Conservation (phyloP, 768 basidiomycete species). For the Pluteus cervinus region DNA sequence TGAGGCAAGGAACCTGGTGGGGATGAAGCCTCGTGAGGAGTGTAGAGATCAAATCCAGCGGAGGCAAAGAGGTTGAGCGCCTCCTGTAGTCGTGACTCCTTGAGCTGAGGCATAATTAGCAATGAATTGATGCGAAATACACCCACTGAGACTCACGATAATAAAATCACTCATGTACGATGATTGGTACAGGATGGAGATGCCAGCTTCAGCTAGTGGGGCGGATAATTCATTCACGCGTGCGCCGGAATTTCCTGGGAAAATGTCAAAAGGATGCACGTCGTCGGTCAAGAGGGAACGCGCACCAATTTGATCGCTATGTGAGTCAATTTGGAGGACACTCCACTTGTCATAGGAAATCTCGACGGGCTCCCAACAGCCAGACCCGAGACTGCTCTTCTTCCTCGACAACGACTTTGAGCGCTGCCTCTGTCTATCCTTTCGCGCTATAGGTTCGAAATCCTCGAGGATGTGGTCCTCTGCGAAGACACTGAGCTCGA, state of each 20-base stretch:
- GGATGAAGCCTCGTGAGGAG: constrained; percentile 22
- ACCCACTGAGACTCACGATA: constrained; percentile 41
- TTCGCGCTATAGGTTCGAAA: constrained; percentile 56
- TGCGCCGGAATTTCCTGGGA: constrained; percentile 59
- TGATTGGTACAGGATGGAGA: constrained; percentile 78
- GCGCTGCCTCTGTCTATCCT: constrained; percentile 43
- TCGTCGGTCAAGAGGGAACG: constrained; percentile 11
- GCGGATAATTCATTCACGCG: constrained; percentile 73
- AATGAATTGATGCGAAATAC: constrained; percentile 1
- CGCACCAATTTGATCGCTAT: constrained; percentile 63
- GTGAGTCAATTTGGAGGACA: constrained; percentile 78
- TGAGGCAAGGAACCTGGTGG: constrained; percentile 15
- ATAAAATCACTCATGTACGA: constrained; percentile 83
- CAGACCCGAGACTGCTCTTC: too few relatives aligned
- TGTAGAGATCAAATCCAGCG: constrained; percentile 63
- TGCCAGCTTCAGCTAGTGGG: constrained; percentile 68
- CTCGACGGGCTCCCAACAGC: constrained; percentile 48
- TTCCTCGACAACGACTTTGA: too few relatives aligned
- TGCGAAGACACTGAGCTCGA: constrained; percentile 73
- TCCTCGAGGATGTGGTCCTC: constrained; percentile 50
- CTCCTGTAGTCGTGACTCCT: constrained; percentile 56
- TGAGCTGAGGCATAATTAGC: constrained; percentile 41
- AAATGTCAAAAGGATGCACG: constrained; percentile 7
- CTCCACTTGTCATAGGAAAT: constrained; percentile 72
- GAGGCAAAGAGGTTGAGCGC: constrained; percentile 53